Base-by-base conservation (phyloP, 2,329 filamentous ascomycete genomes). In the Pseudohalonectria lignicola region DNA sequence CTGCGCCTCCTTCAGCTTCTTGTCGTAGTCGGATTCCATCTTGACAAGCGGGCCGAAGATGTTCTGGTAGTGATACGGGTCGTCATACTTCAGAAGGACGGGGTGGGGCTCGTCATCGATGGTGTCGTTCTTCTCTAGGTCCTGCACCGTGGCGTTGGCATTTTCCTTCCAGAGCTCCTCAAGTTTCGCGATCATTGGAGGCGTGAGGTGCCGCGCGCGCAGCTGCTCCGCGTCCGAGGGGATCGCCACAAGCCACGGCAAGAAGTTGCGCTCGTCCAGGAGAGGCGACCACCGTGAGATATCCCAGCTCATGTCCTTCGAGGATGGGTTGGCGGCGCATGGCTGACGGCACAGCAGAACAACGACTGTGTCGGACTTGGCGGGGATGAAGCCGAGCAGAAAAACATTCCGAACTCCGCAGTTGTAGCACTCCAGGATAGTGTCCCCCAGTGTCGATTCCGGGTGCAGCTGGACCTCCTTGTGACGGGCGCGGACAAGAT, bases 271-370 rank as follows among this genome's bases (percentile, higher is more conserved):
- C 54, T 98, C 92, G 60, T 95, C 88, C 47, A 98, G 96, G 41
- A 98, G 70, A 11, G 92, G 92, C 57, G 96, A 88, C 92, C 92
- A 98, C 55, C 88, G 79, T 19, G 90, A 94, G 5, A 88, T 93
- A 58, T 98, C 92, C 92, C 92, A 98, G 59, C 92, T 98, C 88
- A 98, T 96, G 53, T 98, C 92, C 63, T 98, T 98, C 47, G 86
- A 90, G 25, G 92, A 96, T 2, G 88, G 84, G 64, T 85, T 90
- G 20, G 92, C 82, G 25, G 90, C 92, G 60, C 92, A 98, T 34
- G 92, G 92, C 61, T 96, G 92, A 43, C 92, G 87, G 59, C 92
- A 98, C 28, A 98, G 74, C 32, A 98, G 76, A 18, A 98, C 92
- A 7, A 98, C 93, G 20, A 98, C 92, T 0, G 92, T 95, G 54